Base-by-base conservation (phyloP, 345 rosid genomes). In the Moringa oleifera region DNA sequence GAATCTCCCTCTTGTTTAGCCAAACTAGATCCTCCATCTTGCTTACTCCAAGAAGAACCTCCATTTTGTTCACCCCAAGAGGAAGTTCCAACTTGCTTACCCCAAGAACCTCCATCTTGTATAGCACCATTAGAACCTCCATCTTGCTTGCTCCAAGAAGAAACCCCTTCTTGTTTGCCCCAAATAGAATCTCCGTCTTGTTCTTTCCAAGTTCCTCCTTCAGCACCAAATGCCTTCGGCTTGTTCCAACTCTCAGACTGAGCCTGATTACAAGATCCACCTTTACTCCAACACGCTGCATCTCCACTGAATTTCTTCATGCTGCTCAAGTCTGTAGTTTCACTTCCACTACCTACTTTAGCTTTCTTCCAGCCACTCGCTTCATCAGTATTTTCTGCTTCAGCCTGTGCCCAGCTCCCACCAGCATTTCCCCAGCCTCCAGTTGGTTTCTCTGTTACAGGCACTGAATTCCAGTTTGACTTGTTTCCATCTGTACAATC, bases 101-200 rank as follows among this genome's bases (percentile, higher is more conserved):
- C 61, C 82, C 65, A 51, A 36, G 72, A 57, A 49, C 61, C 72
- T 19, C 67, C 70, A 61, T 55, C 65, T 41, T 41, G 47, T 41
- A n/a, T n/a, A n/a, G n/a, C n/a, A n/a, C n/a, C n/a, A n/a, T n/a
- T 59, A 25, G 67, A 49, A 58, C 47, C 62, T 65, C 62, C 69
- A 33, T 62, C 65, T 47, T 72, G 68, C 41, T 74, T 70, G 18
- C 71, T 79, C 85, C 85, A 74, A 4, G 37, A 33, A 28, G 78
- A 65, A 66, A 4, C 63, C 37, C 56, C 67, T 1, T 68, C 81
- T 24, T 66, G 73, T 70, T 80, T 73, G 67, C 68, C 63, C 68
- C 58, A 54, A 24, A 54, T 68, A 25, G 76, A 58, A 23, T 54
- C 68, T 11, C 37, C 37, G 5, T 11, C 37, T 33, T 33, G 37